Base-by-base conservation (phyloP, 331 rosid genomes). In the Acacia pycnantha region DNA sequence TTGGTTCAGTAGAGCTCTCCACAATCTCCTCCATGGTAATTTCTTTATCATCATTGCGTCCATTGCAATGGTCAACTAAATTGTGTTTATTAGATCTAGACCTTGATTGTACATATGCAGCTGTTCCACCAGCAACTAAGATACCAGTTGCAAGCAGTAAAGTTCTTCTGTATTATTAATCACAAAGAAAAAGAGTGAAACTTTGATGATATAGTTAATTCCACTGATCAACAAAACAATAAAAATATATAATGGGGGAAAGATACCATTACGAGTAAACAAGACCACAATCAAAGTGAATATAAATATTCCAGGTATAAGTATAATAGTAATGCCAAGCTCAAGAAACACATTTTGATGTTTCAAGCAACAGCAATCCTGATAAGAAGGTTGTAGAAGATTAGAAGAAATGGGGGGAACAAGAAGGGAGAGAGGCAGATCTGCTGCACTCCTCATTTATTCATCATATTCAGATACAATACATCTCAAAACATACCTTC, bases 141-240 rank as follows among this genome's bases (percentile, higher is more conserved):
- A 92, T 85, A 86, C 98, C 97, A 46, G 99, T 90, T 71, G 99
- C 97, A 81, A 96, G 90, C 48, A 96, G 88, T 77, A 96, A 82
- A 72, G 94, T 82, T 92, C 87, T 96, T 91, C 99, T 96, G 92
- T 16, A 70, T 70, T 84, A 51, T 35, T 46, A 78, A 50, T 79
- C 86, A 74, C 74, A 77, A 26, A 54, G 41, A 79, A 50, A 85
- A 48, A 61, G 66, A 62, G 48, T 76, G 44, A 81, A 77, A 65
- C 19, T 54, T 13, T 26, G 59, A 43, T 79, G 40, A 79, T 54
- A 56, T 54, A 46, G 54, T 43, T 27, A 35, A 77, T 75, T 46
- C 58, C 74, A 48, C 35, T 65, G 78, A 73, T 64, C 70, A 79
- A 61, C 65, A 41, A 73, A 46, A 5, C 5, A n/a, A 58, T 40